A percentile compares a stretch with the other conserved stretches of the same genome.
These are phyloP conservation scores for Malus hybrid DNA, from an alignment of 331 rosid species.

Conservation along the genomic window DNA sequence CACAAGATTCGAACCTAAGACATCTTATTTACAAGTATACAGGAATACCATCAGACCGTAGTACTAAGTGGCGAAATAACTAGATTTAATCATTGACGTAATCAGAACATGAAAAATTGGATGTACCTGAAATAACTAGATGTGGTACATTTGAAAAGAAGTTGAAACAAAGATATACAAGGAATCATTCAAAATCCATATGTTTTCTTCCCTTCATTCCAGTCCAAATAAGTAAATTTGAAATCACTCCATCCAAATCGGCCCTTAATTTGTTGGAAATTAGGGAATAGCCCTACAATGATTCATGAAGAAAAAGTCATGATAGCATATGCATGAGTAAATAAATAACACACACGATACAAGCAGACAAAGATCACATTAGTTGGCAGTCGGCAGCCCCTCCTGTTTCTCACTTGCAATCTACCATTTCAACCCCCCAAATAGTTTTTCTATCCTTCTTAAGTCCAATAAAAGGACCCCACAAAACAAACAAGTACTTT, in stretches of 20 bases:
- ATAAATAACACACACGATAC: not conserved
- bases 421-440: constrained; percentile 3
- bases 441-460: not conserved
- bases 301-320: not conserved
- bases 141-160: no score
- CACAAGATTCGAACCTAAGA: no score
- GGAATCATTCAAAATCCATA: no score
- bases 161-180: no score
- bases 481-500: constrained; percentile 15
- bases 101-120: no score
- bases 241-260: no score
- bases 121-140: no score
- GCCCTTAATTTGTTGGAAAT: not conserved
- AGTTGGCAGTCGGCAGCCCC: not conserved
- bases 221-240: no score
- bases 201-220: no score
- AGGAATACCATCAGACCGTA: accelerated
- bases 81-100: no score
- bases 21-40: no score
- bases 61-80: no score
- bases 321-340: not conserved
- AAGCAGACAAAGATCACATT: not conserved
- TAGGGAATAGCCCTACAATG: not conserved
- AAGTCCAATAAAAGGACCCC: constrained; percentile 12
- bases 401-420: not conserved